Percentiles rank a stretch among this genome's conserved stretches.
These are phyloP conservation scores for Colletotrichum spaethianum DNA, from an alignment of 2,329 filamentous ascomycete species.

Conservation along the genomic window DNA sequence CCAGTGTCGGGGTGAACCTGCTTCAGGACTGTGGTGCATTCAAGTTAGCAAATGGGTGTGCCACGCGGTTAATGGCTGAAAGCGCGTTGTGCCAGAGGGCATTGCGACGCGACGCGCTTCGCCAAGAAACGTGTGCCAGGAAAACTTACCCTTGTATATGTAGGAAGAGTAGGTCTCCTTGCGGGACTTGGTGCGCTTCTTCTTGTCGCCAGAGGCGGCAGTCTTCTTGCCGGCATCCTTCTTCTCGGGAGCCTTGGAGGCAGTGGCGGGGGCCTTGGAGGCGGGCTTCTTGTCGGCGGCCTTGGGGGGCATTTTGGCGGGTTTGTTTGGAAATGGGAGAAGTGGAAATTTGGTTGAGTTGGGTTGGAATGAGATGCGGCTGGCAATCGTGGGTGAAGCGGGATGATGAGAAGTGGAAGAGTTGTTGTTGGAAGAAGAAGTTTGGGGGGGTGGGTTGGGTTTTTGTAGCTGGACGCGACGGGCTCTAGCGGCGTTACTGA, in stretches of 20 bases:
- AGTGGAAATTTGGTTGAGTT: slow-evolving; percentile 34
- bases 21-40: slow-evolving; percentile 86
- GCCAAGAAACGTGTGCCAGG: background rate
- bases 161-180: slow-evolving; percentile 99
- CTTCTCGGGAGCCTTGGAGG: slow-evolving; percentile 85
- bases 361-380: slow-evolving; percentile 37
- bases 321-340: slow-evolving; percentile 10
- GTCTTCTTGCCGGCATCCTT: slow-evolving; percentile 99
- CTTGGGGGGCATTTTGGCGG: slow-evolving; percentile 93
- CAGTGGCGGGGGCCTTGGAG: slow-evolving; percentile 91
- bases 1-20: slow-evolving; percentile 99
- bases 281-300: slow-evolving; percentile 99
- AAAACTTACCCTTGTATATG: slow-evolving; percentile 94
- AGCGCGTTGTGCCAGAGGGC: background rate
- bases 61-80: too few relatives aligned
- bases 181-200: slow-evolving; percentile 99
- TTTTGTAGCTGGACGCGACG: slow-evolving; percentile 74
- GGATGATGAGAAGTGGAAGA: slow-evolving; percentile 55
- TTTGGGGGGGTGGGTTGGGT: slow-evolving; percentile 66
- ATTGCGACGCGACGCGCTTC: slow-evolving; percentile 4
- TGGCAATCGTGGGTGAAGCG: slow-evolving; percentile 48
- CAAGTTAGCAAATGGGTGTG: slow-evolving; percentile 49
- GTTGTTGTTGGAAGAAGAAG: slow-evolving; percentile 63
- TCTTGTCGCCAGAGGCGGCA: slow-evolving; percentile 95
- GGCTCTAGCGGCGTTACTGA: slow-evolving; percentile 70